Evolutionary conservation across 2,329 filamentous ascomycete genomes (phyloP), one percentile per base, ranked within the genome.

Genomic region (Cladosporium colombiae): DNA sequence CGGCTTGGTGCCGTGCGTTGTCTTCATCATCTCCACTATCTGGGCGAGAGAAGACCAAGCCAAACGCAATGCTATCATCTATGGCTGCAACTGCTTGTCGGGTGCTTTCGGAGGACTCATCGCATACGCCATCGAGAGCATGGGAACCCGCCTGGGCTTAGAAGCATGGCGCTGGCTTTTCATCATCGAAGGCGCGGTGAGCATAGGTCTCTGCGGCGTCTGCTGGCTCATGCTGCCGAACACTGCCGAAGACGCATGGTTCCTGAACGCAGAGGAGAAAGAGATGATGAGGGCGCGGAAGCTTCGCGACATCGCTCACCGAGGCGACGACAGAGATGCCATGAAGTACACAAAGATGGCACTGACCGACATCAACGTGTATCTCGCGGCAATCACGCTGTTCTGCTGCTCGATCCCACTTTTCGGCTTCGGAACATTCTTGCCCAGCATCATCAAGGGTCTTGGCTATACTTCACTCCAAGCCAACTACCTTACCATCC

Each of bases 401-500:
- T 78, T 78, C 61, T 74, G 73, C 27, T 74, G 57, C 40, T 72
- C 70, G 68, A 71, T 72, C 5, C 61, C 61, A 14, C 61, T 64
- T 18, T 64, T 55, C 49, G 61, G 61, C 50, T 55, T 80, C 77
- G 33, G 56, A 7, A 55, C 53, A 18, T 64, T 64, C n/a, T 46
- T 74, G 21, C 73, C 73, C 7, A 73, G 77, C n/a, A 81, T 81
- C 64, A 81, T 81, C 68, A 75, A 73, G 37, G 77, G 53, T 16
- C 77, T 82, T 71, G 80, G 80, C 35, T 81, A 81, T 68, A 77
- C 75, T 2, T 70, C 76, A 3, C 77, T 78, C 0, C 77, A 77
- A 29, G 79, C 80, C 1, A 80, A 82, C 65, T 75, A 81, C 27
- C 74, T 82, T 14, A 79, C 79, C n/a, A 79, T 82, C 2, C 80